Base-by-base conservation (phyloP, 768 basidiomycete genomes). In the Antrodiella citrinella region DNA sequence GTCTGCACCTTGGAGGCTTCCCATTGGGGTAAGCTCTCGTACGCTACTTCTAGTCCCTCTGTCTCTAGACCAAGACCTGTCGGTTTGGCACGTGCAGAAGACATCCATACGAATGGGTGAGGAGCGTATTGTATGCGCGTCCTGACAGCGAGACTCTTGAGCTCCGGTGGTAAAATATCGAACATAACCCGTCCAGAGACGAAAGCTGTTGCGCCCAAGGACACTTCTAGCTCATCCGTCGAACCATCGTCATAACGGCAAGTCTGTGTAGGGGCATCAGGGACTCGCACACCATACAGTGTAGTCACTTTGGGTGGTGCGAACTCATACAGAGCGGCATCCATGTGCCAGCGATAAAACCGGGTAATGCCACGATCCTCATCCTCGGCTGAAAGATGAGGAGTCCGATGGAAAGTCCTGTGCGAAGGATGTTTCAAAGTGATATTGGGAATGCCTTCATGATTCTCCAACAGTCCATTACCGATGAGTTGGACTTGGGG, bases 401-500 rank as follows among this genome's bases (percentile, higher is more conserved):
- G n/a, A 25, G 84, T 85, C 68, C 89, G 91, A 72, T 95, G 92
- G 69, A 94, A 95, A 2, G 83, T 86, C 44, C 75, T 81, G 67
- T 94, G 91, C 44, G 78, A 81, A 2, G 90, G 91, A 63, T 95
- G 91, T 67, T 86, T 91, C 61, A 95, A 78, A 63, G 74, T 79
- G 13, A 84, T 84, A 59, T 81, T 75, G 0, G 81, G 78, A 19
- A 92, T 75, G 7, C 90, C 90, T 64, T 90, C 86, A 70, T 91
- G 84, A 62, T 86, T 68, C 59, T 82, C 81, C 9, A 91, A 82
- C 0, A 69, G 77, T 4, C 92, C 91, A 59, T 92, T 92, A 5
- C 91, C 91, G 61, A 94, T 93, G 49, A 94, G 81, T 63, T 95
- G 91, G 1, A 95, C 92, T 61, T 93, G 88, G 1, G 89, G 88